phyloP scores from a whole-genome alignment of 441 rosid species.

The Corymbia citriodora region DNA sequence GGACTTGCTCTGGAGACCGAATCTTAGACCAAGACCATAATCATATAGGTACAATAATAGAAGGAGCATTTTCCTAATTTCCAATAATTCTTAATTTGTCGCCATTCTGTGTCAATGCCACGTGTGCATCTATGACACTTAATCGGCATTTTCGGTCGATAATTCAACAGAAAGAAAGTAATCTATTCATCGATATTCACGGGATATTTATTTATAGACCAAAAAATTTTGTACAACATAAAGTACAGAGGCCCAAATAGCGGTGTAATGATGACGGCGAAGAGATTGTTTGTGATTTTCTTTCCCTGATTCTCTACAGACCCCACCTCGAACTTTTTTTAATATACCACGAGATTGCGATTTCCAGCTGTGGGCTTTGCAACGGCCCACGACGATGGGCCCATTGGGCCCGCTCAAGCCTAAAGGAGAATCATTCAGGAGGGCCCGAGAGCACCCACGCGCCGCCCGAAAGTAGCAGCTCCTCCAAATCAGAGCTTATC shows the following conservation, averaged over 20 bases:
- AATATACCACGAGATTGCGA: not conserved
- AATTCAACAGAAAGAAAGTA: not conserved
- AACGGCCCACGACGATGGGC: not conserved
- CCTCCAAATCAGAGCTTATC: not conserved
- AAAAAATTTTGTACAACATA: not conserved
- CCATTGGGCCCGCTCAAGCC: not conserved
- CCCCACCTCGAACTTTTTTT: not conserved
- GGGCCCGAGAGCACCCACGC: not conserved
- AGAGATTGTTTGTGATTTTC: not conserved
- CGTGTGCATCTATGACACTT: not conserved
- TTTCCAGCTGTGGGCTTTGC: not conserved
- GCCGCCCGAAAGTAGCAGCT: not conserved
- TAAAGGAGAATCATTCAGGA: accelerated
- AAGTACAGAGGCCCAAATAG: not conserved
- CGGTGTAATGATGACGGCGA: not conserved
- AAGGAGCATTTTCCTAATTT: not conserved
- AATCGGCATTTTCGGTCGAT: not conserved
- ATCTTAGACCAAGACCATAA: not conserved
- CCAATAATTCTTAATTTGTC: not conserved
- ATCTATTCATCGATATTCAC: not conserved
- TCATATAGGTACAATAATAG: not conserved
- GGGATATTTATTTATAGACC: not conserved
- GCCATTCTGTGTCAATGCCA: not conserved
- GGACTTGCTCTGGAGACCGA: not conserved
- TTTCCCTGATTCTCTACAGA: not conserved